These are phyloP conservation scores for Dictyostelium intermedium DNA, from an alignment of 78 protist species.

Conservation along the genomic window DNA sequence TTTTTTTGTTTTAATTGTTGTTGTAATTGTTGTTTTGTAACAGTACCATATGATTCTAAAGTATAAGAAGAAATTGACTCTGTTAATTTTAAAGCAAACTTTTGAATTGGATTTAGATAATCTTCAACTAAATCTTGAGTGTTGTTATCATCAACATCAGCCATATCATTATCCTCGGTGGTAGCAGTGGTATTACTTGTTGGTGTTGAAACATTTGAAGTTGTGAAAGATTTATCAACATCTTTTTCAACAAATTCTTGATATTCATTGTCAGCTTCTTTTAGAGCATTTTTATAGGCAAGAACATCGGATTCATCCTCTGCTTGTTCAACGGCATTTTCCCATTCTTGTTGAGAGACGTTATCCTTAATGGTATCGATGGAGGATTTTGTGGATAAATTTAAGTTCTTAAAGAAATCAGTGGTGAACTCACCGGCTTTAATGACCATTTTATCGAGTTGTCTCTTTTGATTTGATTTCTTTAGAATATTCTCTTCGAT, in stretches of 20 bases:
- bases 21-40: neutral
- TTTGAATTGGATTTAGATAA: constrained; percentile 66
- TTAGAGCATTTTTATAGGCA: constrained; percentile 47
- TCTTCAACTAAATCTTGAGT: constrained; percentile 62
- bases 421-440: constrained; percentile 85
- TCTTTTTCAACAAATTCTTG: constrained; percentile 56
- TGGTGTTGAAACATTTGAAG: neutral
- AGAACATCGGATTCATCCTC: constrained; percentile 70
- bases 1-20: neutral
- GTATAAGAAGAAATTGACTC: constrained; percentile 3
- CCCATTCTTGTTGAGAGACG: constrained; percentile 64
- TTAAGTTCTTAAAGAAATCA: constrained; percentile 70
- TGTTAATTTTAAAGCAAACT: constrained; percentile 44
- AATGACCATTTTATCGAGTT: constrained; percentile 84
- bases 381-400: constrained; percentile 4
- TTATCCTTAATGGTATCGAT: neutral
- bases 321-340: constrained; percentile 33
- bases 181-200: neutral
- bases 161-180: neutral
- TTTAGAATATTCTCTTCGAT: constrained; percentile 95
- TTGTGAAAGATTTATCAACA: neutral
- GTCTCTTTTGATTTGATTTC: constrained; percentile 91
- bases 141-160: neutral
- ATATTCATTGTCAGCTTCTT: constrained; percentile 54
- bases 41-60: neutral